phyloP scores from a whole-genome alignment of 176 grass and related monocot genomes.

The Eremochloa ophiuroides region DNA sequence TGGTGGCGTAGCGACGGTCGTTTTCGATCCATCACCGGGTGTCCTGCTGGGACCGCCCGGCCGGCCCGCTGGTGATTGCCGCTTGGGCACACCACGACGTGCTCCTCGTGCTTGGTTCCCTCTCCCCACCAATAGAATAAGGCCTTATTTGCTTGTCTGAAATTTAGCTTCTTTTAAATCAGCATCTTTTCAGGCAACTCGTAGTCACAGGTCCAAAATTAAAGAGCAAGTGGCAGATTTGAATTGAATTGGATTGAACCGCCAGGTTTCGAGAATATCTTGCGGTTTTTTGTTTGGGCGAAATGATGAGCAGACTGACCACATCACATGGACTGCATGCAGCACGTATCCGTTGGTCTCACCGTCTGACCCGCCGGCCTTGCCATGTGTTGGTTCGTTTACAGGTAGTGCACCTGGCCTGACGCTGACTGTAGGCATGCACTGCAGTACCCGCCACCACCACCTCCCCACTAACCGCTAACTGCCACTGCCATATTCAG shows the following conservation, averaged over 20 bases:
- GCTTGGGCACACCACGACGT: neutral
- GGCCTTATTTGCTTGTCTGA: too few species aligned
- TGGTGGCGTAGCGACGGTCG: too few species aligned
- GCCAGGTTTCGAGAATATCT: too few species aligned
- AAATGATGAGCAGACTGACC: neutral
- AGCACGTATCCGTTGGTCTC: neutral
- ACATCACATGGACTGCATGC: slow-evolving; percentile 26
- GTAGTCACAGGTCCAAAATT: too few species aligned
- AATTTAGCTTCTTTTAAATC: too few species aligned
- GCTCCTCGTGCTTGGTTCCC: too few species aligned
- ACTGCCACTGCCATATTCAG: slow-evolving; percentile 25
- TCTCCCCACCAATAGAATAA: too few species aligned
- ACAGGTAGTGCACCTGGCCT: neutral
- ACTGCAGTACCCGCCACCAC: too few species aligned
- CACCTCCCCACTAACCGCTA: slow-evolving; percentile 17
- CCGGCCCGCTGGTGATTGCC: neutral
- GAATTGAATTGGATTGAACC: too few species aligned
- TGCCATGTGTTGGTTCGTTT: slow-evolving; percentile 34
- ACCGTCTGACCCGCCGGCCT: neutral
- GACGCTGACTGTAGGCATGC: neutral
- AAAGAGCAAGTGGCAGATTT: too few species aligned
- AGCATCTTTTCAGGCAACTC: too few species aligned
- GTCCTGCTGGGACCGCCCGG: neutral
- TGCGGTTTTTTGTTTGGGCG: too few species aligned
- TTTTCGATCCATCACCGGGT: neutral